These are phyloP conservation scores for Clarireedia hainanense DNA, from an alignment of 2,329 filamentous ascomycete species.

Conservation along the genomic window DNA sequence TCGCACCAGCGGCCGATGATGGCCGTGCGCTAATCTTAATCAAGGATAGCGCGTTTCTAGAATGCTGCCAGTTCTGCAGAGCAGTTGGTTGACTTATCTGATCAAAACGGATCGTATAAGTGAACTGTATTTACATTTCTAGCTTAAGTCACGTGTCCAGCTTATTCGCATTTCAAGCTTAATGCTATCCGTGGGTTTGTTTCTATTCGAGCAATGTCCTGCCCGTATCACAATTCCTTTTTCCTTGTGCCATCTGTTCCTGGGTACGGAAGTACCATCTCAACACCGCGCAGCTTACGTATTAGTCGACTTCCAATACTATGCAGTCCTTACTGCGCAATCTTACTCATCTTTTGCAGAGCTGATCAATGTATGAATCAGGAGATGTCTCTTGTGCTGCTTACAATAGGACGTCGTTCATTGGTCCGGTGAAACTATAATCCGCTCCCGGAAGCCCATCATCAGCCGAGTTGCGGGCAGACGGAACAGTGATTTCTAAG, in stretches of 20 bases:
- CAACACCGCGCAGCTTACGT: too few species aligned
- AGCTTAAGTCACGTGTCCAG: too few species aligned
- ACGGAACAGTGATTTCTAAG: slow-evolving; percentile 6
- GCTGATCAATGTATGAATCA: background rate
- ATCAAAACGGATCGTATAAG: too few species aligned
- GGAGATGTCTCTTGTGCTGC: background rate
- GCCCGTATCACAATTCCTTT: background rate
- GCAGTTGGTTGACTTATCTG: background rate
- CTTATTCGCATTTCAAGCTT: too few species aligned
- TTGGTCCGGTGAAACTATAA: slow-evolving; percentile 5
- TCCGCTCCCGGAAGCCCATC: background rate
- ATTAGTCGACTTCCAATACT: background rate
- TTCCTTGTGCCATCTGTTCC: background rate
- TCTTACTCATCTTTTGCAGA: background rate
- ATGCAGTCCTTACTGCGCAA: background rate
- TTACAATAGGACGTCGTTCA: background rate
- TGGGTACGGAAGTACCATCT: too few species aligned
- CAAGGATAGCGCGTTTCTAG: background rate
- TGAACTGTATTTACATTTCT: too few species aligned
- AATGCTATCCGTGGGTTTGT: too few species aligned
- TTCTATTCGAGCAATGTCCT: too few species aligned
- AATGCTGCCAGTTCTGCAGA: background rate
- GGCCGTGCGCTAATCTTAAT: background rate
- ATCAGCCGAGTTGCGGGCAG: slow-evolving; percentile 2
- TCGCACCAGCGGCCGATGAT: slow-evolving; percentile 1